phyloP scores from a whole-genome alignment of 1,139 yeast genomes.

The Debaryomycetaceae sp. region DNA sequence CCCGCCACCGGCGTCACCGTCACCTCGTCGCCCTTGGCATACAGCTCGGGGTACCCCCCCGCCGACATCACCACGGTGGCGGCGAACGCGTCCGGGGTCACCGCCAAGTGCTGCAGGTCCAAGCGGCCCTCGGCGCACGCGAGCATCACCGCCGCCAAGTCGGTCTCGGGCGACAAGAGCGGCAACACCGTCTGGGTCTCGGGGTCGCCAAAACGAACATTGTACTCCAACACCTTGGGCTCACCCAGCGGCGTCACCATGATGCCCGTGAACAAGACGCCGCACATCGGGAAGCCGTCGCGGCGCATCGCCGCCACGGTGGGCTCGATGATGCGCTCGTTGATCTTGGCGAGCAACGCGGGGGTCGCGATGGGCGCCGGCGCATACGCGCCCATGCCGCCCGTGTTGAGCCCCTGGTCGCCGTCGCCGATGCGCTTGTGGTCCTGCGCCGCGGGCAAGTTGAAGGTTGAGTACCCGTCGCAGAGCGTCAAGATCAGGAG shows the following conservation, averaged over 20 bases:
- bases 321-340: slow-evolving; percentile 74
- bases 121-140: slow-evolving; percentile 95
- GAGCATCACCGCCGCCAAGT: slow-evolving; percentile 84
- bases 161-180: slow-evolving; percentile 74
- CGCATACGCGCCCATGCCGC: slow-evolving; percentile 99
- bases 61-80: slow-evolving; percentile 96
- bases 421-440: slow-evolving; percentile 94
- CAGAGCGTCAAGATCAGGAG: slow-evolving; percentile 86
- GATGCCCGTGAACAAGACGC: slow-evolving; percentile 94
- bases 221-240: slow-evolving; percentile 94
- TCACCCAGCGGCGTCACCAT: slow-evolving; percentile 76
- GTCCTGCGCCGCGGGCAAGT: slow-evolving; percentile 97
- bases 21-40: slow-evolving; percentile 78
- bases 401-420: slow-evolving; percentile 92
- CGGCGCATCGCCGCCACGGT: slow-evolving; percentile 95
- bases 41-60: slow-evolving; percentile 91
- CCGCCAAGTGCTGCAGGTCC: slow-evolving; percentile 70
- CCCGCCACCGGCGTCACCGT: slow-evolving; percentile 43
- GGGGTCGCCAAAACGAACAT: slow-evolving; percentile 98
- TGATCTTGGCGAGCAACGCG: slow-evolving; percentile 61
- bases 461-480: slow-evolving; percentile 89
- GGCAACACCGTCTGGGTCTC: slow-evolving; percentile 97
- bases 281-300: slow-evolving; percentile 94
- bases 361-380: slow-evolving; percentile 93
- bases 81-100: slow-evolving; percentile 60